phyloP scores from a whole-genome alignment of 495 filamentous ascomycete species.

The Penicillium cataractarum region DNA sequence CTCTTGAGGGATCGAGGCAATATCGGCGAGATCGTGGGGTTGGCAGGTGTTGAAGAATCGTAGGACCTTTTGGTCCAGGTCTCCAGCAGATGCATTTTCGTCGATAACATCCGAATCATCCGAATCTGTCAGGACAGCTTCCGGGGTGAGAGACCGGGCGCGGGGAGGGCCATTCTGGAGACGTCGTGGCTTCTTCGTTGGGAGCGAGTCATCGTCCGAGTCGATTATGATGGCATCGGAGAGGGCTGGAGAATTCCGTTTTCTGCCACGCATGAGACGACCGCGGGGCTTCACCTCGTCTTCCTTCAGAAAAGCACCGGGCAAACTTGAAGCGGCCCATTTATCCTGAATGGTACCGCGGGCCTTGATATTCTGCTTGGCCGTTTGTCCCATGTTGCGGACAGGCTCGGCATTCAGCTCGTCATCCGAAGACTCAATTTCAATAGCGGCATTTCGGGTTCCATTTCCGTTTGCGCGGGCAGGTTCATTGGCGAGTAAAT shows the following conservation, averaged over 20 bases:
- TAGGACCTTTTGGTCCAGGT: slow-evolving; percentile 63
- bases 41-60: slow-evolving; percentile 83
- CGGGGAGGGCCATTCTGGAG: slow-evolving; percentile 63
- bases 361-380: slow-evolving; percentile 64
- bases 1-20: slow-evolving; percentile 70
- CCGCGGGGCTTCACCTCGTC: slow-evolving; percentile 42
- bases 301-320: slow-evolving; percentile 19
- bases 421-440: slow-evolving; percentile 43
- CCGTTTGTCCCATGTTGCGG: slow-evolving; percentile 26
- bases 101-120: slow-evolving; percentile 61
- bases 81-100: slow-evolving; percentile 40
- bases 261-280: slow-evolving; percentile 46
- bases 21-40: slow-evolving; percentile 71
- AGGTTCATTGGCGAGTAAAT: slow-evolving; percentile 41
- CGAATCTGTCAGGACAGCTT: slow-evolving; percentile 47
- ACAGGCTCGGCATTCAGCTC: slow-evolving; percentile 35
- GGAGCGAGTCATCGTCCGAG: slow-evolving; percentile 30
- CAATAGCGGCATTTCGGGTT: slow-evolving; percentile 10
- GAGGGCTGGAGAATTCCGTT: slow-evolving; percentile 27
- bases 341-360: slow-evolving; percentile 63
- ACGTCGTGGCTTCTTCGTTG: slow-evolving; percentile 49
- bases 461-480: slow-evolving; percentile 18
- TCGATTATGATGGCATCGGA: slow-evolving; percentile 24
- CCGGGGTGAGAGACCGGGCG: slow-evolving; percentile 48
- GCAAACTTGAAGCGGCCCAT: slow-evolving; percentile 54